A percentile compares a stretch with the other conserved stretches of the same genome.
Evolutionary conservation across 768 basidiomycete species (phyloP).

Genomic region (Glaciozyma antarctica): DNA sequence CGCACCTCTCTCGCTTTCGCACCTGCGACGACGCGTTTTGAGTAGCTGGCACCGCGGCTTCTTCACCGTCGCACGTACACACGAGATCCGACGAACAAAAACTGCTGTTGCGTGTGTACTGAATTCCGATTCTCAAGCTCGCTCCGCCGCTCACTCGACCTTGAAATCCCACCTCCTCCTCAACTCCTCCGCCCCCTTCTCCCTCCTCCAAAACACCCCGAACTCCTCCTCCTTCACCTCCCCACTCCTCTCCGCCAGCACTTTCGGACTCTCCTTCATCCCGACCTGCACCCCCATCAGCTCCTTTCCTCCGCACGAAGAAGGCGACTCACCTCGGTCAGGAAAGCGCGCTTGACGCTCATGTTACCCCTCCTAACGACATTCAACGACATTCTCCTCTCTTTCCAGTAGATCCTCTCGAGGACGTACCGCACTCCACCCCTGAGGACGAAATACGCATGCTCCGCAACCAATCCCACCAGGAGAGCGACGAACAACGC

Average conservation of each 20-base stretch:
- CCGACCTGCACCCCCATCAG: too few species aligned
- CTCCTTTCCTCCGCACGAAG: too few species aligned
- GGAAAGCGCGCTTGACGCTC: conserved; percentile 39
- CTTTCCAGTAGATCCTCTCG: conserved; percentile 67
- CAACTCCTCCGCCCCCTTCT: neutral
- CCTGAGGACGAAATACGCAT: conserved; percentile 67
- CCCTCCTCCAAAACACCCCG: neutral
- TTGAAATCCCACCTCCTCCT: neutral
- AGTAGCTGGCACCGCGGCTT: too few species aligned
- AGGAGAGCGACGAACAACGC: conserved; percentile 55
- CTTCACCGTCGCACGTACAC: too few species aligned
- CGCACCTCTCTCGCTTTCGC: too few species aligned
- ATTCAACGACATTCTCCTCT: conserved; percentile 52
- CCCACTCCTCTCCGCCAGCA: conserved; percentile 1
- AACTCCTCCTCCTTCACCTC: neutral
- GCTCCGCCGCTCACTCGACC: neutral
- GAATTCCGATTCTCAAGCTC: too few species aligned
- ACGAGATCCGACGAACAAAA: too few species aligned
- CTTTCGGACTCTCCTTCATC: neutral
- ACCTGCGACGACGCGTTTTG: too few species aligned
- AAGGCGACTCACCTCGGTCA: neutral
- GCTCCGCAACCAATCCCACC: conserved; percentile 72
- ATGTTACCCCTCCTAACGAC: conserved; percentile 52
- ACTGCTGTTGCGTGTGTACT: too few species aligned
- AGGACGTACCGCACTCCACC: conserved; percentile 57